Percentiles rank a stretch among this genome's conserved stretches.
Conservation (phyloP, 2,329 filamentous ascomycete species). For the Aspergillus sclerotialis region DNA sequence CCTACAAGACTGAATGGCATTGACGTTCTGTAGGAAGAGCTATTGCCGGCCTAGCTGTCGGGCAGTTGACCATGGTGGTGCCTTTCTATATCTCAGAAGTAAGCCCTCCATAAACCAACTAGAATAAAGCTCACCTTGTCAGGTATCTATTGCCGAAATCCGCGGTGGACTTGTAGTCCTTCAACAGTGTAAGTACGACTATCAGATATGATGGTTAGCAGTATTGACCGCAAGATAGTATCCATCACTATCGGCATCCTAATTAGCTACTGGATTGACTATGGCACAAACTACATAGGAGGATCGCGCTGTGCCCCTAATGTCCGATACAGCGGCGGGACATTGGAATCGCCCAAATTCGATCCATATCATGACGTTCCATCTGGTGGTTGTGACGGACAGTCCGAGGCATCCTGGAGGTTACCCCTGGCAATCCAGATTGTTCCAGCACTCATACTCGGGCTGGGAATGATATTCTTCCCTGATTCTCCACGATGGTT, state of each 20-base stretch:
- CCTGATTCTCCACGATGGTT: slow-evolving; percentile 54
- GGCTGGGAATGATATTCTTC: slow-evolving; percentile 41
- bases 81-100: slow-evolving; percentile 50
- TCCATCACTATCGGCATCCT: slow-evolving; percentile 33
- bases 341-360: slow-evolving; percentile 30
- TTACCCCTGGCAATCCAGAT: slow-evolving; percentile 44
- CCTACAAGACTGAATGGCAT: slow-evolving; percentile 24
- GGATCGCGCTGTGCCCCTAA: slow-evolving; percentile 42
- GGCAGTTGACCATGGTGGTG: slow-evolving; percentile 39
- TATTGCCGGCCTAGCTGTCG: slow-evolving; percentile 40
- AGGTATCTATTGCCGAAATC: slow-evolving; percentile 37
- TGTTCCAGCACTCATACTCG: slow-evolving; percentile 30
- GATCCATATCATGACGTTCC: slow-evolving; percentile 36
- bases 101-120: too few relatives aligned
- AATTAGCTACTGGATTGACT: slow-evolving; percentile 35
- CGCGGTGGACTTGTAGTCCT: slow-evolving; percentile 32
- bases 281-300: slow-evolving; percentile 40
- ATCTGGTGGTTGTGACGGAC: slow-evolving; percentile 41
- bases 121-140: too few relatives aligned
- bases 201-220: too few relatives aligned
- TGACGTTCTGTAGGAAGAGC: slow-evolving; percentile 26
- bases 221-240: too few relatives aligned
- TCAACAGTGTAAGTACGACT: slow-evolving; percentile 33
- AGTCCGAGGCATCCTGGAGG: slow-evolving; percentile 43
- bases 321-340: slow-evolving; percentile 42